phyloP scores from a whole-genome alignment of 192 early-diverging fungal genomes.

The Gonapodya prolifera region DNA sequence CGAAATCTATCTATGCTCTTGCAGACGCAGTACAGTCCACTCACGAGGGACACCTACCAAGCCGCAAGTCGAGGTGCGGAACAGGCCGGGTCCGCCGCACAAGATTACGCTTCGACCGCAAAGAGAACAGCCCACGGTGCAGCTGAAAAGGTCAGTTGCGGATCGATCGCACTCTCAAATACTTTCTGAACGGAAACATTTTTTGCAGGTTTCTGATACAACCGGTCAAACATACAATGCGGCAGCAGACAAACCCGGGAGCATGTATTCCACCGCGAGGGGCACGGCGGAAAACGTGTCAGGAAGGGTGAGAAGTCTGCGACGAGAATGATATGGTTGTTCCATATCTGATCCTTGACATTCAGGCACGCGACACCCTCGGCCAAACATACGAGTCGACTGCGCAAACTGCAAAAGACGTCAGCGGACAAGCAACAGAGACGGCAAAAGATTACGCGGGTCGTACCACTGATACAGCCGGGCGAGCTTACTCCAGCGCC shows the following conservation, averaged over 20 bases:
- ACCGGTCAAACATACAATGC: not conserved
- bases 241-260: not conserved
- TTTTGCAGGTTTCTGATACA: not conserved
- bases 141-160: not conserved
- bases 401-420: not conserved
- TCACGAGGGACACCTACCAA: not conserved
- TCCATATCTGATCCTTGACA: no score
- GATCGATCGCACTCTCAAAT: no score
- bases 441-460: not conserved
- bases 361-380: no score
- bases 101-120: not conserved
- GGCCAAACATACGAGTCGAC: not conserved
- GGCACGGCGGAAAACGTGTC: no score
- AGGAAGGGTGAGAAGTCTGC: no score
- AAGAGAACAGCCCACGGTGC: not conserved
- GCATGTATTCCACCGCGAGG: no score
- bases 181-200: no score
- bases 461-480: not conserved
- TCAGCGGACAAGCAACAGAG: not conserved
- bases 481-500: not conserved
- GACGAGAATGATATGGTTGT: no score
- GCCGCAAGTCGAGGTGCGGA: not conserved
- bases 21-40: no score
- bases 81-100: not conserved
- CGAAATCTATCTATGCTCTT: no score